Evolutionary conservation across 441 rosid genomes (phyloP).

Genomic region (Erodium trifolium): DNA sequence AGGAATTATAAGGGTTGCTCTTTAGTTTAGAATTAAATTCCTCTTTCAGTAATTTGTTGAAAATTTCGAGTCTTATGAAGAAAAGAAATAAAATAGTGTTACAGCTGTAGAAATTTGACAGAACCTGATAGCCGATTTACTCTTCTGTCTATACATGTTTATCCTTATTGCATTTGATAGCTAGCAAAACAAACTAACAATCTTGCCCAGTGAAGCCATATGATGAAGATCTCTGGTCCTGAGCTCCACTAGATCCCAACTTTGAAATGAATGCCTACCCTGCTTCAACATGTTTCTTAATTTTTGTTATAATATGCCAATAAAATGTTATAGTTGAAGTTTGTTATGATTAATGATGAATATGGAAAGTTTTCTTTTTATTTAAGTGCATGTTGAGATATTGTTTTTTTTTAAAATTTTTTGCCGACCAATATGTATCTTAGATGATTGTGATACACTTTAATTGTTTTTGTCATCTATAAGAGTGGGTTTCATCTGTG

Average conservation of each 20-base stretch:
- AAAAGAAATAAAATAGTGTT: neutral
- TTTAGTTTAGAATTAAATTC: neutral
- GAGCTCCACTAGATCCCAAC: neutral
- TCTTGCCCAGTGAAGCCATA: neutral
- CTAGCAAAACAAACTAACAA: neutral
- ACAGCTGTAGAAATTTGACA: neutral
- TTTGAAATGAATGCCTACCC: neutral
- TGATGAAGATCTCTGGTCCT: neutral
- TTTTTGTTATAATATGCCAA: neutral
- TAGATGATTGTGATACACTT: neutral
- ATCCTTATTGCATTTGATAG: neutral
- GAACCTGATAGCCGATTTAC: neutral
- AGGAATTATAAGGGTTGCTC: neutral
- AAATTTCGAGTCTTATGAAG: neutral
- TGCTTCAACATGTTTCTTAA: neutral
- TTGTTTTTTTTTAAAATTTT: neutral
- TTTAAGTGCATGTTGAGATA: too few species aligned
- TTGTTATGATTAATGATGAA: neutral
- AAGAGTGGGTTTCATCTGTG: slow-evolving; percentile 13
- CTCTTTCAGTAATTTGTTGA: neutral
- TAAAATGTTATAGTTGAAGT: neutral
- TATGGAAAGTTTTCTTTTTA: too few species aligned
- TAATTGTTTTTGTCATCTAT: neutral
- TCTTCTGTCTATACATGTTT: neutral
- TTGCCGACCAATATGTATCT: neutral